Percentiles rank a stretch among this genome's conserved stretches.
These are phyloP conservation scores for Phylloporus sp. DNA, from an alignment of 768 basidiomycete genomes.

Conservation along the genomic window DNA sequence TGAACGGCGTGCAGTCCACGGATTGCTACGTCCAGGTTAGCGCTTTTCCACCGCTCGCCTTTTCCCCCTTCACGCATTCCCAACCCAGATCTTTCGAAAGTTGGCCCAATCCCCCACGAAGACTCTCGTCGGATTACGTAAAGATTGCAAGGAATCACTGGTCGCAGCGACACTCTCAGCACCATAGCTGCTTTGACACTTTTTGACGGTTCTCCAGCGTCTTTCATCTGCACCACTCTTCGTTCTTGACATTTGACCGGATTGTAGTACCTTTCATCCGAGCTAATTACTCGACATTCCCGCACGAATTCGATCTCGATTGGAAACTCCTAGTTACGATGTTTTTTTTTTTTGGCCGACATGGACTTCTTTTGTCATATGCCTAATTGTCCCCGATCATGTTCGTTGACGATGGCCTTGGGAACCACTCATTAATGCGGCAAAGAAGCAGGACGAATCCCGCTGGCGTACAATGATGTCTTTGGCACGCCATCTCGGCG, in stretches of 20 bases:
- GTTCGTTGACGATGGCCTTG: too few species aligned
- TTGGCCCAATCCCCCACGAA: conserved; percentile 17
- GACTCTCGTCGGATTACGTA: conserved; percentile 13
- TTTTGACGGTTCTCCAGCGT: not conserved
- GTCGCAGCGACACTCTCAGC: conserved; percentile 15
- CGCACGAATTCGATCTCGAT: too few species aligned
- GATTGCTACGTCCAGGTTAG: conserved; percentile 39
- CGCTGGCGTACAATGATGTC: too few species aligned
- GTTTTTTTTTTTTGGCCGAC: too few species aligned
- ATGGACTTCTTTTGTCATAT: too few species aligned
- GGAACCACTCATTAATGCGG: too few species aligned
- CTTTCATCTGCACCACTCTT: not conserved
- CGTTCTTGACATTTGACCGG: conserved; percentile 8
- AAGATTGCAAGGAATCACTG: conserved; percentile 19
- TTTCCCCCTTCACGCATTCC: not conserved
- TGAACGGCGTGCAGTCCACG: conserved; percentile 40
- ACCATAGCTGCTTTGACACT: conserved; percentile 16
- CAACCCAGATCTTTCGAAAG: conserved; percentile 30
- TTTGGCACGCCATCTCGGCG: too few species aligned
- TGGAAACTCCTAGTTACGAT: too few species aligned
- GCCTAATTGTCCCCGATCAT: too few species aligned
- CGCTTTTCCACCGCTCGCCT: not conserved
- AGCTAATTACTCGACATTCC: conserved; percentile 14
- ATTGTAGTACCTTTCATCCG: conserved; percentile 12
- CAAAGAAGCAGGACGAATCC: too few species aligned